Conservation (phyloP, 2,329 filamentous ascomycete species). For the Penicillium griseofulvum region DNA sequence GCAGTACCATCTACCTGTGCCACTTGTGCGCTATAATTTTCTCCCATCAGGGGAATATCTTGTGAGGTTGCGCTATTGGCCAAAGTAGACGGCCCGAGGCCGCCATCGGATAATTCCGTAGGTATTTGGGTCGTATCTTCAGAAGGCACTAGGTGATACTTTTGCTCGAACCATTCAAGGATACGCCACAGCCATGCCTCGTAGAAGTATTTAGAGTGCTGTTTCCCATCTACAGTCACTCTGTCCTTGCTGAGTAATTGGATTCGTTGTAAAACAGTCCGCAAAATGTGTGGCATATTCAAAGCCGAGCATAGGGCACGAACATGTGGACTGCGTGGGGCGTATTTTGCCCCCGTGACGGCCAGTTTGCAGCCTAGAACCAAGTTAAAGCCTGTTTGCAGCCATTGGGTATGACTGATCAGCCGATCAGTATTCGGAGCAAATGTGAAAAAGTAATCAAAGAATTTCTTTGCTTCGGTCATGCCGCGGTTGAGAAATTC, state of each 20-base stretch:
- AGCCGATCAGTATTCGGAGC: background rate
- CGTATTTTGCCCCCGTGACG: background rate
- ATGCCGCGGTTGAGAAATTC: background rate
- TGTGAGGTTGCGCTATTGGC: background rate
- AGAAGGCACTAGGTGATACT: background rate
- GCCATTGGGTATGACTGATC: constrained; percentile 1
- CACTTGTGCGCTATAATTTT: background rate
- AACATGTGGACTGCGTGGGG: background rate
- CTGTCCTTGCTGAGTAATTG: background rate
- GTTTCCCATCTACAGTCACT: background rate
- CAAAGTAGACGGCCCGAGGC: background rate
- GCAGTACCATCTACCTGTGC: background rate
- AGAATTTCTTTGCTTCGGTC: background rate
- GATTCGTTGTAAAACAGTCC: background rate
- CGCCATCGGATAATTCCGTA: background rate
- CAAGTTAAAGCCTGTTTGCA: constrained; percentile 3
- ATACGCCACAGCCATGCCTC: background rate
- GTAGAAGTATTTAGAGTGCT: background rate
- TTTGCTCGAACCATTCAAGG: constrained; percentile 5
- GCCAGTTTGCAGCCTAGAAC: constrained; percentile 6
- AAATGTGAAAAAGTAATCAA: background rate
- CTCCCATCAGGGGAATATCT: background rate
- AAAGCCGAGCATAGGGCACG: background rate
- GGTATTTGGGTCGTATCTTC: background rate
- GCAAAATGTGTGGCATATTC: background rate